These are phyloP conservation scores for Brassica hybrid DNA, from an alignment of 441 rosid genomes.

Conservation along the genomic window DNA sequence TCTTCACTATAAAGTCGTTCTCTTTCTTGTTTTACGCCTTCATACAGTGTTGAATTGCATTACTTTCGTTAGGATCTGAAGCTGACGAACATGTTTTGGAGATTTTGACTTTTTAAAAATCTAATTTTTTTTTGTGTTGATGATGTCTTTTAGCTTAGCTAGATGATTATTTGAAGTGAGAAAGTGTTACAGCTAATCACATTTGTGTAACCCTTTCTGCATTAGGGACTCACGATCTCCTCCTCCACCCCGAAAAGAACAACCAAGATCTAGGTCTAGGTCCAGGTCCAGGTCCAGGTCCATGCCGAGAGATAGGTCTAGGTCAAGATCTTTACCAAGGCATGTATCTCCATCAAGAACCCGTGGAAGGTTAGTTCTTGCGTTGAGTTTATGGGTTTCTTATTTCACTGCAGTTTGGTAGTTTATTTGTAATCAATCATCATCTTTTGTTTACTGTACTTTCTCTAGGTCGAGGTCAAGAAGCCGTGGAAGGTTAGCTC, in stretches of 20 bases:
- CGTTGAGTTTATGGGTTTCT: neutral
- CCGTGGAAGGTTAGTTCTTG: slow-evolving; percentile 65
- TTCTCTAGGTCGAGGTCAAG: neutral
- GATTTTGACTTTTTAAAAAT: neutral
- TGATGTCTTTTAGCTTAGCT: slow-evolving; percentile 4
- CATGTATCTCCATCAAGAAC: slow-evolving; percentile 52
- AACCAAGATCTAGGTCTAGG: slow-evolving; percentile 55
- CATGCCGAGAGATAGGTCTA: slow-evolving; percentile 37
- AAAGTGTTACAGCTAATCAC: neutral
- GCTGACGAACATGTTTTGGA: neutral
- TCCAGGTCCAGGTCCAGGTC: slow-evolving; percentile 49
- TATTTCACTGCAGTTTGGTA: neutral
- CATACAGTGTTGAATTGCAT: neutral
- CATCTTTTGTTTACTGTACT: neutral
- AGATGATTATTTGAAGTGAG: neutral
- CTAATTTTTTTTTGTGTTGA: neutral
- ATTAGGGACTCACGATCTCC: no score
- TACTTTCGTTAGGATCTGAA: slow-evolving; percentile 19
- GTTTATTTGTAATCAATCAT: neutral
- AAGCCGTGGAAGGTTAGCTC: slow-evolving; percentile 66
- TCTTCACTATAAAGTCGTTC: neutral
- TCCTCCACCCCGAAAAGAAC: slow-evolving; percentile 58
- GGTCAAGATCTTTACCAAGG: slow-evolving; percentile 42
- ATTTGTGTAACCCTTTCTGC: neutral
- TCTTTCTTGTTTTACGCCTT: neutral